A percentile compares a stretch with the other conserved stretches of the same genome.
Conservation (phyloP, 306 rosid species). For the Parietaria judaica region DNA sequence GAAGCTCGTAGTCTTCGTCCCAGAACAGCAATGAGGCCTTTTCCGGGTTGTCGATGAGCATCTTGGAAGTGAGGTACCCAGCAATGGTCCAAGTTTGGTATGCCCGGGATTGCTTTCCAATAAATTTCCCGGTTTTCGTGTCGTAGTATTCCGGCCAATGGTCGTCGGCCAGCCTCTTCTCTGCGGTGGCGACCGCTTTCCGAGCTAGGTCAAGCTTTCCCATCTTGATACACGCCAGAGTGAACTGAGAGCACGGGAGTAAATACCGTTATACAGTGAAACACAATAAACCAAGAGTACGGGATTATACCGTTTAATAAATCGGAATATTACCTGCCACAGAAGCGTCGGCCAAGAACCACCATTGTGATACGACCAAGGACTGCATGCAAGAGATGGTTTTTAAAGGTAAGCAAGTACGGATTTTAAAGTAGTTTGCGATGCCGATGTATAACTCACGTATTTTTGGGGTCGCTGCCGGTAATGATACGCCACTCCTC, state of each 20-base stretch:
- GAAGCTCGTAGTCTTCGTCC: slow-evolving; percentile 89
- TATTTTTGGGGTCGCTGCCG: slow-evolving; percentile 92
- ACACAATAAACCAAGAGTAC: no score
- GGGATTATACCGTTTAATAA: no score
- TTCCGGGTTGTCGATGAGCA: slow-evolving; percentile 83
- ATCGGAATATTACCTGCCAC: slow-evolving; percentile 64
- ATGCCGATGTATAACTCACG: slow-evolving; percentile 34
- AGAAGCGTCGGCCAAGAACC: slow-evolving; percentile 99
- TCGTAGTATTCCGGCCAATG: slow-evolving; percentile 96
- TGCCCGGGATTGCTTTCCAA: slow-evolving; percentile 80
- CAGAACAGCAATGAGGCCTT: slow-evolving; percentile 57
- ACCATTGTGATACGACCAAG: slow-evolving; percentile 98
- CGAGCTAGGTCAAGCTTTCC: slow-evolving; percentile 60
- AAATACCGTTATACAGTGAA: neutral
- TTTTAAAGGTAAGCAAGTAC: neutral
- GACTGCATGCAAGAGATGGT: slow-evolving; percentile 39
- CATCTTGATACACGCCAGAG: slow-evolving; percentile 95
- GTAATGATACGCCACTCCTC: slow-evolving; percentile 96
- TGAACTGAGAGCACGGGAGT: slow-evolving; percentile 47
- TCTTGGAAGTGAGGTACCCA: slow-evolving; percentile 82
- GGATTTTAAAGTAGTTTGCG: slow-evolving; percentile 2
- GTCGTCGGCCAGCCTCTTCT: slow-evolving; percentile 60
- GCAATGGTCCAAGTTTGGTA: slow-evolving; percentile 94
- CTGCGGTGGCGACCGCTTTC: slow-evolving; percentile 68
- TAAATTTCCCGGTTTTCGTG: slow-evolving; percentile 67